A percentile compares a stretch with the other conserved stretches of the same genome.
Conservation (phyloP, 2,329 filamentous ascomycete species). For the Colletotrichum salicis region DNA sequence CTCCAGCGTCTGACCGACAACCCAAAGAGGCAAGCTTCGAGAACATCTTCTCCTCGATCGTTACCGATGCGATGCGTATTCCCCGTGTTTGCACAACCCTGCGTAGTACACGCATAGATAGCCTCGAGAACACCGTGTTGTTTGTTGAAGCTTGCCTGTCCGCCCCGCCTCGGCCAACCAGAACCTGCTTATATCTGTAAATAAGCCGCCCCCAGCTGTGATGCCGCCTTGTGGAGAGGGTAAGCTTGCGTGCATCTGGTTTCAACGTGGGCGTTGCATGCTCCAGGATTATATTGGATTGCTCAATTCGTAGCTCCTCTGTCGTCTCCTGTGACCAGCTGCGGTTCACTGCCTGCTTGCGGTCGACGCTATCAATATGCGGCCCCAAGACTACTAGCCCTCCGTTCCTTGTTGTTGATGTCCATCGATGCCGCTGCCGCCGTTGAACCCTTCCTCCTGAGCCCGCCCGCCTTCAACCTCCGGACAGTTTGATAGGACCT, state of each 20-base stretch:
- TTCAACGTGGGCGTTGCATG: not conserved
- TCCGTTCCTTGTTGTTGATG: constrained; percentile 29
- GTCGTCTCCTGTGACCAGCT: not conserved
- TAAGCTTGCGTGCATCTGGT: not conserved
- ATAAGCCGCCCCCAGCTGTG: constrained; percentile 12
- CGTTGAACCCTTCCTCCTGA: constrained; percentile 56
- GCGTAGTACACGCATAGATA: not conserved
- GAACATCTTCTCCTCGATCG: constrained; percentile 14
- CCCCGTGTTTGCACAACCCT: not conserved
- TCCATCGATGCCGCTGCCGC: constrained; percentile 34
- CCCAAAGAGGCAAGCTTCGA: constrained; percentile 22
- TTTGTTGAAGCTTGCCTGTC: constrained; percentile 1
- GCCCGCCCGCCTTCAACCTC: constrained; percentile 65
- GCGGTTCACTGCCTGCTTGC: constrained; percentile 7
- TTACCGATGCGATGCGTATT: not conserved
- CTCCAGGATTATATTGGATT: not conserved
- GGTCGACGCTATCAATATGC: constrained; percentile 16
- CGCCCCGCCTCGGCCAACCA: not conserved
- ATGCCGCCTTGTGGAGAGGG: not conserved
- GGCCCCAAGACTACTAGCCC: constrained; percentile 38
- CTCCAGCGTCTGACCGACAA: constrained; percentile 8
- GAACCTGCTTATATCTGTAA: not conserved
- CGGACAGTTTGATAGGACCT: constrained; percentile 84
- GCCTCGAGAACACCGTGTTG: not conserved
- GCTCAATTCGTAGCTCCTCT: not conserved